A percentile compares a stretch with the other conserved stretches of the same genome.
These are phyloP conservation scores for Dactylellina sp. DNA, from an alignment of 2,329 filamentous ascomycete genomes.

Conservation along the genomic window DNA sequence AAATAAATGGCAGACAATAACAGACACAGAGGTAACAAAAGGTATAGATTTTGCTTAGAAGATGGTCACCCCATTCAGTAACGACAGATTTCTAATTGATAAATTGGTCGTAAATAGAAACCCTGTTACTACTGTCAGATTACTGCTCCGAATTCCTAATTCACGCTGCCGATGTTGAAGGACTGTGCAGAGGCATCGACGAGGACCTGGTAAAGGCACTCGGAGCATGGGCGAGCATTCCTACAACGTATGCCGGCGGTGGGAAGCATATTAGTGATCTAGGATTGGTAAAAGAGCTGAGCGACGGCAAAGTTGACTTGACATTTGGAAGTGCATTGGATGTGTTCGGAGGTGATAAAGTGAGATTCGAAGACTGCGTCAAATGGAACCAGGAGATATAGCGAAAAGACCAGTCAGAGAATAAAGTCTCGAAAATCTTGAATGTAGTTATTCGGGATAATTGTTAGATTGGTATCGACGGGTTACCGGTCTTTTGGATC, in stretches of 20 bases:
- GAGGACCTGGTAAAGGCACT: slow-evolving; percentile 81
- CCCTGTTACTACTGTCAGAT: slow-evolving; percentile 57
- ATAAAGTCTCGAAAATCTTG: no score
- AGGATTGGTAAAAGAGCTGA: slow-evolving; percentile 81
- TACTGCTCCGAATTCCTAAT: slow-evolving; percentile 98
- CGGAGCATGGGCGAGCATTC: slow-evolving; percentile 87
- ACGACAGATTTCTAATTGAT: no score
- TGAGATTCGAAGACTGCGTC: slow-evolving; percentile 89
- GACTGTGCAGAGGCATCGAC: slow-evolving; percentile 90
- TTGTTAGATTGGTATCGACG: no score
- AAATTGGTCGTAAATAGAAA: slow-evolving; percentile 55
- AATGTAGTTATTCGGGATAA: no score
- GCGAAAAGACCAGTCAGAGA: background rate
- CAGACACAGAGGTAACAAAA: slow-evolving; percentile 91
- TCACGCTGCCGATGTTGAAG: slow-evolving; percentile 96
- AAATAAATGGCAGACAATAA: slow-evolving; percentile 99
- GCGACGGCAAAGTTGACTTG: slow-evolving; percentile 84
- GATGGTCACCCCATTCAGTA: no score
- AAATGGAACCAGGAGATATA: slow-evolving; percentile 75
- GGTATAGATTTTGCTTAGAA: slow-evolving; percentile 70
- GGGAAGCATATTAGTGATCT: slow-evolving; percentile 84
- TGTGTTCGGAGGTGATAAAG: slow-evolving; percentile 89
- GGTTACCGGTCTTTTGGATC: no score
- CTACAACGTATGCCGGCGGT: slow-evolving; percentile 97
- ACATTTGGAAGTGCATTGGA: slow-evolving; percentile 97